phyloP scores from a whole-genome alignment of 2,329 filamentous ascomycete species.

The Exophiala sp. region DNA sequence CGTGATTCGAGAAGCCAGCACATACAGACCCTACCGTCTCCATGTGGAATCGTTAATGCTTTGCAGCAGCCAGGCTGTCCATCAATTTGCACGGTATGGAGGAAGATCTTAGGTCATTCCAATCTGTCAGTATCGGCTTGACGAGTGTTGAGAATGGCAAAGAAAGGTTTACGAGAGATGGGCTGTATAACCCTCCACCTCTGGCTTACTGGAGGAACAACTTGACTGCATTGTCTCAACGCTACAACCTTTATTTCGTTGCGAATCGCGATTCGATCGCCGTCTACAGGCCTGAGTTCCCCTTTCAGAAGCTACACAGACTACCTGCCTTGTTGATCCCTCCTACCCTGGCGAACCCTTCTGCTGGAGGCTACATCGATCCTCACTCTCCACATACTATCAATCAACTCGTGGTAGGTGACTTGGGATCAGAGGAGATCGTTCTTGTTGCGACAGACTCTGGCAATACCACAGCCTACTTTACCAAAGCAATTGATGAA shows the following conservation, averaged over 20 bases:
- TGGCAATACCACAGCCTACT: conserved; percentile 70
- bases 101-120: conserved; percentile 21
- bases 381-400: conserved; percentile 55
- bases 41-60: neutral
- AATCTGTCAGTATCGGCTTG: conserved; percentile 21
- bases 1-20: neutral
- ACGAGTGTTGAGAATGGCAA: conserved; percentile 26
- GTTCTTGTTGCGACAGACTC: conserved; percentile 67
- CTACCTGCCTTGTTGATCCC: conserved; percentile 42
- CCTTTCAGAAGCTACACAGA: conserved; percentile 38
- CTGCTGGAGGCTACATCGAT: conserved; percentile 55
- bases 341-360: conserved; percentile 38
- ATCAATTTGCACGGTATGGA: conserved; percentile 17
- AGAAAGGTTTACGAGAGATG: conserved; percentile 33
- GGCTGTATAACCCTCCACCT: conserved; percentile 32
- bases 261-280: conserved; percentile 40
- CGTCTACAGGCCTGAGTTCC: conserved; percentile 44
- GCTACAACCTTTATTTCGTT: conserved; percentile 46
- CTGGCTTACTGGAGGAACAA: conserved; percentile 44
- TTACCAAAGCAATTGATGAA: conserved; percentile 52
- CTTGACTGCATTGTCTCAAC: conserved; percentile 46
- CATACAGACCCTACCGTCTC: neutral
- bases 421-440: conserved; percentile 67
- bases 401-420: conserved; percentile 67
- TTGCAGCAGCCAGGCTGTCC: neutral